Evolutionary conservation across 371 early-diverging fungal genomes (phyloP).

Genomic region (Mucor indicus): DNA sequence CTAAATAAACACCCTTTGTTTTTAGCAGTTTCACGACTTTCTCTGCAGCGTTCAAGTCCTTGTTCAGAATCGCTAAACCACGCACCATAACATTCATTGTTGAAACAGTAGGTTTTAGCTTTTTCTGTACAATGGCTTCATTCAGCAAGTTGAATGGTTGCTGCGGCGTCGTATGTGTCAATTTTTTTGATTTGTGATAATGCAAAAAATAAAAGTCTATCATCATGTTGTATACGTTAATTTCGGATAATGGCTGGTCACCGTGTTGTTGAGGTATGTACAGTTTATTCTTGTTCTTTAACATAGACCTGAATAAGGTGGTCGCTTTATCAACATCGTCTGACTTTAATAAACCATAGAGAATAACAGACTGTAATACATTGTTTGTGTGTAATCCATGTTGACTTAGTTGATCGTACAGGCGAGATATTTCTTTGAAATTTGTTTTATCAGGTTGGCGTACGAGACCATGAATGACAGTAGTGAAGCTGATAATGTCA

Average conservation of each 20-base stretch:
- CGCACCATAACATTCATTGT: slow-evolving; percentile 45
- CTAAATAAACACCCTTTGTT: slow-evolving; percentile 12
- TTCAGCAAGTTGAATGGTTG: slow-evolving; percentile 20
- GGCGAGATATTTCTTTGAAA: slow-evolving; percentile 6
- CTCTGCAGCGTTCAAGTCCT: slow-evolving; percentile 32
- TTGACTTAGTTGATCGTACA: slow-evolving; percentile 23
- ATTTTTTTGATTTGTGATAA: slow-evolving; percentile 15
- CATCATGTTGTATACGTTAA: slow-evolving; percentile 40
- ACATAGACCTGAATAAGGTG: slow-evolving; percentile 17
- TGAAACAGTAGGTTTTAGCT: slow-evolving; percentile 17
- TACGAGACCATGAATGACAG: slow-evolving; percentile 36
- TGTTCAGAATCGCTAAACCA: slow-evolving; percentile 29
- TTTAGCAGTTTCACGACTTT: slow-evolving; percentile 20
- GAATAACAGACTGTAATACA: slow-evolving; percentile 27
- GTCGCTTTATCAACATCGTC: slow-evolving; percentile 2
- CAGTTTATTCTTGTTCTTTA: slow-evolving; percentile 11
- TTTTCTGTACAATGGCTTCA: slow-evolving; percentile 19
- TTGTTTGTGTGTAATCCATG: slow-evolving; percentile 18
- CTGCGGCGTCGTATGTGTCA: slow-evolving; percentile 7
- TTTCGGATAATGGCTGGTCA: slow-evolving; percentile 5
- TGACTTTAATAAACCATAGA: slow-evolving; percentile 26
- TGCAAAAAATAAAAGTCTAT: slow-evolving; percentile 42
- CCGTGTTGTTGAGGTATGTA: slow-evolving; percentile 4
- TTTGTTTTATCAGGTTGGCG: slow-evolving; percentile 5
- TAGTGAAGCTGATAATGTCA: slow-evolving; percentile 40